Evolutionary conservation across 2,329 filamentous ascomycete genomes (phyloP).

Genomic region (Venturia asperata): DNA sequence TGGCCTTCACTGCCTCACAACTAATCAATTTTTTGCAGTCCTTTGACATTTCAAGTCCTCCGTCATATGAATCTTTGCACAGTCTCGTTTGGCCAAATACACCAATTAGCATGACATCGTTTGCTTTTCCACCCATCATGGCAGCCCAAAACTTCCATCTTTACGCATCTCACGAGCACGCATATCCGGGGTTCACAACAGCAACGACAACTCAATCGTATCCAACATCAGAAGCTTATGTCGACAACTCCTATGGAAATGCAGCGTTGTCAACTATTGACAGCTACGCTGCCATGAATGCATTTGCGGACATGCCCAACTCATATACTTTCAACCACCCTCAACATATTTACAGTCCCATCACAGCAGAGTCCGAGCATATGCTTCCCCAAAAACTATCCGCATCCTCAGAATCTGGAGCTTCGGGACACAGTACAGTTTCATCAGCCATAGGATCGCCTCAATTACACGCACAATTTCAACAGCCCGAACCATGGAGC

Average conservation of each 20-base stretch:
- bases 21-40: background rate
- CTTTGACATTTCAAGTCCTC: background rate
- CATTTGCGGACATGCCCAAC: conserved; percentile 14
- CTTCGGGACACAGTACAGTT: conserved; percentile 41
- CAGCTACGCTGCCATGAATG: conserved; percentile 15
- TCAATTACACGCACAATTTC: conserved; percentile 54
- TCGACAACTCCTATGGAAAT: background rate
- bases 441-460: conserved; percentile 47
- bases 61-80: background rate
- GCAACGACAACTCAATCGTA: conserved; percentile 12
- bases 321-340: conserved; percentile 7
- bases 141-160: conserved; percentile 17
- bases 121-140: conserved; percentile 19
- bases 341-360: conserved; percentile 9
- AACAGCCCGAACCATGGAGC: conserved; percentile 52
- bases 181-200: conserved; percentile 5
- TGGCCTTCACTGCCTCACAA: background rate
- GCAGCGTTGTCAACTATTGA: conserved; percentile 7
- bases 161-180: conserved; percentile 8
- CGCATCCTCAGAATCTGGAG: conserved; percentile 45
- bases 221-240: conserved; percentile 1
- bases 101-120: conserved; percentile 19
- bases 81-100: background rate
- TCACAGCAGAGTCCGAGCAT: conserved; percentile 6
- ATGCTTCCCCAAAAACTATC: conserved; percentile 28